phyloP scores from a whole-genome alignment of 176 grass and related monocot species.

The Cenchrus purpureus region DNA sequence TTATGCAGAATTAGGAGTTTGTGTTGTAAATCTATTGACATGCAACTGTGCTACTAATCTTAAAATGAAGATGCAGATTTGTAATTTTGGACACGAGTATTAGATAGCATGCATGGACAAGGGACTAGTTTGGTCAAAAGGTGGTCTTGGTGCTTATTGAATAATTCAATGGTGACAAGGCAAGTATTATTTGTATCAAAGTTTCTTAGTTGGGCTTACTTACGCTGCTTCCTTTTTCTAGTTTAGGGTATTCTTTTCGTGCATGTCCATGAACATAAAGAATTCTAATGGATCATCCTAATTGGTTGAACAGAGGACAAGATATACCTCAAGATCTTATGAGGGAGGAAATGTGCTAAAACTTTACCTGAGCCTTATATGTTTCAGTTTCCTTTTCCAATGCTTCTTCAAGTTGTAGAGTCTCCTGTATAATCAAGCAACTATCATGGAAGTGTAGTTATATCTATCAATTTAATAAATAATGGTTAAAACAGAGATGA shows the following conservation, averaged over 20 bases:
- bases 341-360: background rate
- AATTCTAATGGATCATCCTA: background rate
- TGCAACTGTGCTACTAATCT: background rate
- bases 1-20: background rate
- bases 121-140: background rate
- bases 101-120: background rate
- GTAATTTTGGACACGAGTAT: background rate
- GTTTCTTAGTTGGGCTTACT: conserved; percentile 25
- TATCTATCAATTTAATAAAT: background rate
- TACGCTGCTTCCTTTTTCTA: background rate
- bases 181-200: background rate
- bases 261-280: background rate
- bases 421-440: conserved; percentile 52
- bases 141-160: background rate
- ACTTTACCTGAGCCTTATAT: conserved; percentile 41
- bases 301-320: background rate
- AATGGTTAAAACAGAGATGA: background rate
- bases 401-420: conserved; percentile 41
- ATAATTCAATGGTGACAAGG: background rate
- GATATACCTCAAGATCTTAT: background rate
- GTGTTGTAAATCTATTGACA: background rate
- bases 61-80: background rate
- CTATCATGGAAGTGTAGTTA: background rate
- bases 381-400: conserved; percentile 46
- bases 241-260: background rate